Percentiles rank a stretch among this genome's conserved stretches.
Conservation (phyloP, 495 filamentous ascomycete species). For the Usnea hakonensis region DNA sequence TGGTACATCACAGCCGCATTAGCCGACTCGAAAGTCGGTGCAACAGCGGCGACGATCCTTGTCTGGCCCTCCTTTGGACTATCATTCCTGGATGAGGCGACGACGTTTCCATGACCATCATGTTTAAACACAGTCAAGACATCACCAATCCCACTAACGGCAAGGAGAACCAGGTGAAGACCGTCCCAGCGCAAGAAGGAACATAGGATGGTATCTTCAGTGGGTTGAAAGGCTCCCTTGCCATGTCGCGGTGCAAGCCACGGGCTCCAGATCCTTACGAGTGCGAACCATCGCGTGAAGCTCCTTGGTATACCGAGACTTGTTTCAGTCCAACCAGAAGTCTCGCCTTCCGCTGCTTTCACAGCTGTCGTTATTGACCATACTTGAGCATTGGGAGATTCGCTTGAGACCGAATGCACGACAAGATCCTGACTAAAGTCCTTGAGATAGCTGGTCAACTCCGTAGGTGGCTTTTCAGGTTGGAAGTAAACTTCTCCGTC, state of each 20-base stretch:
- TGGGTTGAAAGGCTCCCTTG: slow-evolving; percentile 51
- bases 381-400: slow-evolving; percentile 61
- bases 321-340: slow-evolving; percentile 47
- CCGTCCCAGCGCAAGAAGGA: slow-evolving; percentile 74
- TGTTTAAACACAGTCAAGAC: slow-evolving; percentile 63
- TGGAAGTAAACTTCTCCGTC: slow-evolving; percentile 58
- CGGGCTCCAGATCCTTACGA: slow-evolving; percentile 69
- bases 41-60: slow-evolving; percentile 62
- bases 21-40: slow-evolving; percentile 66
- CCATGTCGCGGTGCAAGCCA: slow-evolving; percentile 91
- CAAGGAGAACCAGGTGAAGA: slow-evolving; percentile 71
- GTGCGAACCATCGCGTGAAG: slow-evolving; percentile 58
- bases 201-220: slow-evolving; percentile 71
- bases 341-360: slow-evolving; percentile 42
- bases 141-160: slow-evolving; percentile 67
- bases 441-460: slow-evolving; percentile 54
- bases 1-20: slow-evolving; percentile 79
- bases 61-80: slow-evolving; percentile 43
- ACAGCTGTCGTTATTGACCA: slow-evolving; percentile 60
- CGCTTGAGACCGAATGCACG: slow-evolving; percentile 49
- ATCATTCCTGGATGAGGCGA: slow-evolving; percentile 68
- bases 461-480: slow-evolving; percentile 30
- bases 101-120: slow-evolving; percentile 55
- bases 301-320: slow-evolving; percentile 57
- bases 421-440: slow-evolving; percentile 50